Percentiles rank a stretch among this genome's conserved stretches.
Conservation (phyloP, 1,284 basidiomycete genomes). For the Filobasidium uniguttulatum region DNA sequence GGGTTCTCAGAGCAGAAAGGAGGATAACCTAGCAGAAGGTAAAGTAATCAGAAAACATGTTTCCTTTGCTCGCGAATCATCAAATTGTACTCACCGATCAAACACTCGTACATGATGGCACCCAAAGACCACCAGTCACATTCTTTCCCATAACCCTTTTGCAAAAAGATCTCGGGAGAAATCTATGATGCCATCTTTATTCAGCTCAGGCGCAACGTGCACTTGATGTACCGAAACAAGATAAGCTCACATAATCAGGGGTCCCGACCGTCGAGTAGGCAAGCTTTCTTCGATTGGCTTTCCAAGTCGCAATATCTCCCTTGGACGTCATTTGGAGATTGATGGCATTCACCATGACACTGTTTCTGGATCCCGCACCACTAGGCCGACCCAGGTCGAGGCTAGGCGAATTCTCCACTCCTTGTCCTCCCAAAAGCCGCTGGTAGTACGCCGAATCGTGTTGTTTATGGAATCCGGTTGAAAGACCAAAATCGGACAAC, state of each 20-base stretch:
- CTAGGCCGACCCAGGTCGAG: constrained; percentile 10
- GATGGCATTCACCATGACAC: constrained; percentile 89
- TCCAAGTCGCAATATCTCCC: constrained; percentile 97
- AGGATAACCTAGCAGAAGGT: constrained; percentile 50
- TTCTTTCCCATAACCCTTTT: constrained; percentile 95
- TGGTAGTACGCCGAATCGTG: constrained; percentile 93
- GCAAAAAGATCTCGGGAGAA: constrained; percentile 93
- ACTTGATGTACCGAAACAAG: background rate
- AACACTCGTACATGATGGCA: constrained; percentile 97
- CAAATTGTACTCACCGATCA: constrained; percentile 48
- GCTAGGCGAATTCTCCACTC: constrained; percentile 19
- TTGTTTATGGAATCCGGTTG: constrained; percentile 88
- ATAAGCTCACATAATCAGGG: constrained; percentile 63
- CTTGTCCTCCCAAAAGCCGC: constrained; percentile 58
- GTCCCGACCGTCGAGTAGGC: constrained; percentile 98
- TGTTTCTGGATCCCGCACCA: constrained; percentile 50
- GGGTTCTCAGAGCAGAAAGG: constrained; percentile 97
- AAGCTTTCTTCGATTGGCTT: constrained; percentile 90
- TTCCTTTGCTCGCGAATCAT: background rate
- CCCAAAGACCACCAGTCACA: constrained; percentile 98
- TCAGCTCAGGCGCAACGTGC: background rate
- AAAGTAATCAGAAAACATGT: background rate
- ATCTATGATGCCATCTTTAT: constrained; percentile 41
- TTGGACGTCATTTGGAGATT: constrained; percentile 83
- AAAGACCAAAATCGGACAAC: constrained; percentile 89